A percentile compares a stretch with the other conserved stretches of the same genome.
These are phyloP conservation scores for Lobosporangium transversale DNA, from an alignment of 192 early-diverging fungal species.

Conservation along the genomic window DNA sequence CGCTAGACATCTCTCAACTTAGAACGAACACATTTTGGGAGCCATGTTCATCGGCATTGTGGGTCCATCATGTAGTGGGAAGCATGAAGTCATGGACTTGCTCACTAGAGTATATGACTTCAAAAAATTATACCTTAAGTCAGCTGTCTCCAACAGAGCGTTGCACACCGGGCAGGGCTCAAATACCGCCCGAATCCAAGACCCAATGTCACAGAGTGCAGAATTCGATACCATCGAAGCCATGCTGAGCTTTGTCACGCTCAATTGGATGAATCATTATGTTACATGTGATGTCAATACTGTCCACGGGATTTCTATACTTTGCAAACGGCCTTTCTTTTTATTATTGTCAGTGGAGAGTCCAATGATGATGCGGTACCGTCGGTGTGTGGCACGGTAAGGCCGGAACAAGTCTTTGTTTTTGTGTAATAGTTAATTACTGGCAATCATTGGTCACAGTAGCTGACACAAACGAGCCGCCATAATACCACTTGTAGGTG, in stretches of 20 bases:
- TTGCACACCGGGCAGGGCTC: neutral
- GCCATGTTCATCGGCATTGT: conserved; percentile 78
- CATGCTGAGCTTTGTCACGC: conserved; percentile 74
- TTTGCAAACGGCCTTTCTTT: conserved; percentile 85
- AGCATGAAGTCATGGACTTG: conserved; percentile 67
- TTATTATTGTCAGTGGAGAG: conserved; percentile 88
- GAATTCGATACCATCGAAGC: conserved; percentile 67
- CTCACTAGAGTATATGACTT: conserved; percentile 66
- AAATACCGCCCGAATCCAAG: neutral
- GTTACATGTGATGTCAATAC: conserved; percentile 73
- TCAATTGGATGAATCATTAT: conserved; percentile 78
- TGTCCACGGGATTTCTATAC: conserved; percentile 63
- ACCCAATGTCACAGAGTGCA: neutral
- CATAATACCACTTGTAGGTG: too few species aligned
- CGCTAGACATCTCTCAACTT: too few species aligned
- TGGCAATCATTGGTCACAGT: too few species aligned
- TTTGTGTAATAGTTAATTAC: too few species aligned
- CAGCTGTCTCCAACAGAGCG: too few species aligned
- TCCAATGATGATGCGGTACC: conserved; percentile 75
- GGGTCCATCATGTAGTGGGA: conserved; percentile 74
- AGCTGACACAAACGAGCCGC: too few species aligned
- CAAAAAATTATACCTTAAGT: conserved; percentile 38
- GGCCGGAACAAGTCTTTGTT: too few species aligned
- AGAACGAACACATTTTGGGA: too few species aligned
- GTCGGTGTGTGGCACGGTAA: conserved; percentile 60